A percentile compares a stretch with the other conserved stretches of the same genome.
Evolutionary conservation across 164 flowering plant genomes (phyloP).

Genomic region (Vitis cinerea): DNA sequence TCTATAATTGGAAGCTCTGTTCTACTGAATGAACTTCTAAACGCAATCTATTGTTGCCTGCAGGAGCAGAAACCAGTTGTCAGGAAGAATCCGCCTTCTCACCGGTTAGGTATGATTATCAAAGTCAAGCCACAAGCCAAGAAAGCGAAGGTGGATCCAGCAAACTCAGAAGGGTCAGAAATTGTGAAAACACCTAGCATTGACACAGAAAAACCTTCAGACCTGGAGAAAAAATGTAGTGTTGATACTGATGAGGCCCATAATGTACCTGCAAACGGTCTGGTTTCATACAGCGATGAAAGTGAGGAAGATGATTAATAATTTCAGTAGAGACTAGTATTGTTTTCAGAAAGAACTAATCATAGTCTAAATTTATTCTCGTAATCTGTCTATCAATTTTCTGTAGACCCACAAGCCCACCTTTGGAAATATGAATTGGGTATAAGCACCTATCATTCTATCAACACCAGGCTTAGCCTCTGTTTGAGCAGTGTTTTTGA

Average conservation of each 20-base stretch:
- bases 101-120: slow-evolving; percentile 52
- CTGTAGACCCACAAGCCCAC: no score
- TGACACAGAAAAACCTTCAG: slow-evolving; percentile 9
- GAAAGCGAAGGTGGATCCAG: slow-evolving; percentile 58
- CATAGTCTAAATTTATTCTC: no score
- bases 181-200: neutral
- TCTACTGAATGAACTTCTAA: neutral
- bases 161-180: slow-evolving; percentile 22
- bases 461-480: no score
- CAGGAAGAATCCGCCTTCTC: slow-evolving; percentile 55
- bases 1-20: neutral
- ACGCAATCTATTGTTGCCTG: slow-evolving; percentile 5
- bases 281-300: slow-evolving; percentile 88
- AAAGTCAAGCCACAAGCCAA: slow-evolving; percentile 81
- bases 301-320: slow-evolving; percentile 64
- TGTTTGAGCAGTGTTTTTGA: no score
- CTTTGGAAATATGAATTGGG: no score
- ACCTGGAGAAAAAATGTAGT: slow-evolving; percentile 12
- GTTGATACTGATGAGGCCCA: slow-evolving; percentile 17
- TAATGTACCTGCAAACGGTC: slow-evolving; percentile 26
- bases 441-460: no score
- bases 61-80: slow-evolving; percentile 49
- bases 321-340: no score
- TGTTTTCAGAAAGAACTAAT: neutral
- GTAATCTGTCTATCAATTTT: no score